Conservation (phyloP, 257 asterid species). For the Penstemon barbatus region DNA sequence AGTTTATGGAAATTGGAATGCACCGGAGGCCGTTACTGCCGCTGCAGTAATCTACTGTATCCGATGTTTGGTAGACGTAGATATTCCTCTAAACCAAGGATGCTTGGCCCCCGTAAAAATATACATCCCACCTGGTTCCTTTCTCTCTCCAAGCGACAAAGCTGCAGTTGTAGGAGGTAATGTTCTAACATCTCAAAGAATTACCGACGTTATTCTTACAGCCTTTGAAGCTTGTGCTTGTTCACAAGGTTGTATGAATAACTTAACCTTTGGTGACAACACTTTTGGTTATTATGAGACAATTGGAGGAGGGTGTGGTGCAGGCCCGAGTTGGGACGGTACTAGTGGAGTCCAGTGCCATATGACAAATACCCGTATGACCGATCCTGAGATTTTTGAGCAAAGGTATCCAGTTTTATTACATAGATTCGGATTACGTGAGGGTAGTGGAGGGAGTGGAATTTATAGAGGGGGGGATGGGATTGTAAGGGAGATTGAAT, state of each 20-base stretch:
- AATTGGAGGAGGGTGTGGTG: slow-evolving; percentile 93
- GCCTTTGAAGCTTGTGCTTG: slow-evolving; percentile 96
- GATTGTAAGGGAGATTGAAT: slow-evolving; percentile 81
- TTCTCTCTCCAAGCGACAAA: slow-evolving; percentile 86
- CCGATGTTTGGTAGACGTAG: slow-evolving; percentile 82
- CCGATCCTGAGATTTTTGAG: slow-evolving; percentile 95
- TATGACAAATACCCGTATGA: slow-evolving; percentile 98
- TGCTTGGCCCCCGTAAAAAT: slow-evolving; percentile 92
- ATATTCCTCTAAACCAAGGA: slow-evolving; percentile 94
- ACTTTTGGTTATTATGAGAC: slow-evolving; percentile 94
- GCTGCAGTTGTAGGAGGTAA: slow-evolving; percentile 98
- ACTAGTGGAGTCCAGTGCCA: slow-evolving; percentile 97
- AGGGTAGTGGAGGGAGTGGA: slow-evolving; percentile 85
- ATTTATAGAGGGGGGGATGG: slow-evolving; percentile 86
- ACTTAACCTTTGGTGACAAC: slow-evolving; percentile 82
- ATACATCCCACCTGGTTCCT: slow-evolving; percentile 73
- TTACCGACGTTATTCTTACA: slow-evolving; percentile 85
- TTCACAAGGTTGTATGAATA: slow-evolving; percentile 98
- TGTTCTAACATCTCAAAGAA: slow-evolving; percentile 88
- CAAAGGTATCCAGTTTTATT: slow-evolving; percentile 89
- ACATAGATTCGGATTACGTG: slow-evolving; percentile 74
- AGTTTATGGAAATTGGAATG: slow-evolving; percentile 96
- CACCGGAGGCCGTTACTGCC: slow-evolving; percentile 97
- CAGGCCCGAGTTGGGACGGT: slow-evolving; percentile 91
- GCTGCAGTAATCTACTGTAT: slow-evolving; percentile 95